Evolutionary conservation across 768 basidiomycete species (phyloP), one percentile per base, ranked within the genome.

Genomic region (Thelephora ganbajun): DNA sequence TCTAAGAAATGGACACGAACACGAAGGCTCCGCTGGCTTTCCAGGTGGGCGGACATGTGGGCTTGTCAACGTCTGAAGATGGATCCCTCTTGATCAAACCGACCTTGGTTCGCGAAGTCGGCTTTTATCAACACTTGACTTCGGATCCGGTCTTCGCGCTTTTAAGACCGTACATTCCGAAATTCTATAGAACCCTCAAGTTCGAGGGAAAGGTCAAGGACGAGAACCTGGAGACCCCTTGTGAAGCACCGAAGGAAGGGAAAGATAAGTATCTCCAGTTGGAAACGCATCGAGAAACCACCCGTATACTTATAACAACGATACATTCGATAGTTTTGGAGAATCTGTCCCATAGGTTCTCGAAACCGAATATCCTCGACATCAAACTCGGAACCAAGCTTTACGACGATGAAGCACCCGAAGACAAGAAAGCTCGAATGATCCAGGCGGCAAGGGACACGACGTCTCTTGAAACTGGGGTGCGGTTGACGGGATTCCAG

Each of bases 371-470:
- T 54, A 74, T 96, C 49, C 69, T 97, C 23, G 94, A 99, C 60
- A 71, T 91, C 59, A 99, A 98, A 63, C 82, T 98, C 13, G 96
- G 96, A 1, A 93, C 84, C 0, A 69, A 83, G 1, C 72, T 98
- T n/a, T 87, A 86, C 52, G 90, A 87, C 45, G 74, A 80, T 18
- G 59, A 60, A 11, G 65, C 68, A 19, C 58, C 60, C 72, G 83
- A 74, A 2, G 87, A 85, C 49, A 99, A 99, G 66, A 71, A 74
- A 50, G 72, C 65, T 35, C 77, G 86, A 20, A 92, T 93, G 92
- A 67, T 73, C 48, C 71, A 76, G 55, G 69, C 72, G 1, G 90
- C 90, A 1, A 68, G 64, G 23, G 63, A 71, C 9, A 81, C 87
- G 0, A 97, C 94, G 1, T 83, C 77, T 9, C 59, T 70, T 2